Percentiles rank a stretch among this genome's conserved stretches.
phyloP scores from a whole-genome alignment of 768 basidiomycete genomes.

The Lanmaoa pseudosensibilis region DNA sequence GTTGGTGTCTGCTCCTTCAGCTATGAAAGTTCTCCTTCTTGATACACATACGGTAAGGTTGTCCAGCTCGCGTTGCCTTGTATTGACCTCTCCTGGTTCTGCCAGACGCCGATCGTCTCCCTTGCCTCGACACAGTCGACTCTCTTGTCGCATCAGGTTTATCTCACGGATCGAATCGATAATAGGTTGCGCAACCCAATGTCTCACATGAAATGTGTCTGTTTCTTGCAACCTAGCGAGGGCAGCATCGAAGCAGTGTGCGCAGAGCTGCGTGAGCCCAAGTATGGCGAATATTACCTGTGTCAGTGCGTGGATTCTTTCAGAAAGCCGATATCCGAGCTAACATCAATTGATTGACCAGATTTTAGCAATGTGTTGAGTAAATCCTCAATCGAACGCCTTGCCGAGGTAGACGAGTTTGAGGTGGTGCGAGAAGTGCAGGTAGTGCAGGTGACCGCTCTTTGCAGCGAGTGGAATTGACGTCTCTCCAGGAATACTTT shows the following conservation, averaged over 20 bases:
- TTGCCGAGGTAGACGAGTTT: constrained; percentile 93
- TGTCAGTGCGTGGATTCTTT: constrained; percentile 86
- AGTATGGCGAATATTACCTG: constrained; percentile 97
- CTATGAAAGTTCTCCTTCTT: constrained; percentile 95
- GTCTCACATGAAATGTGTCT: constrained; percentile 96
- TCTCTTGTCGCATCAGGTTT: constrained; percentile 92
- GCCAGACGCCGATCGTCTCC: constrained; percentile 93
- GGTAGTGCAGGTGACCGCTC: constrained; percentile 45
- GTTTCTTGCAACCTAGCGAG: constrained; percentile 82
- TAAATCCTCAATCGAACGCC: constrained; percentile 86
- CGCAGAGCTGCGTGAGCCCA: constrained; percentile 82
- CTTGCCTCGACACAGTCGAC: constrained; percentile 92
- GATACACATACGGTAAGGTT: constrained; percentile 86
- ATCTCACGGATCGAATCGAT: constrained; percentile 96
- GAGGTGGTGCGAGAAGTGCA: constrained; percentile 97
- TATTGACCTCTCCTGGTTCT: constrained; percentile 7
- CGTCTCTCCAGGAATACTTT: constrained; percentile 80
- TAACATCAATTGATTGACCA: constrained; percentile 34
- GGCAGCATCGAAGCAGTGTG: constrained; percentile 82
- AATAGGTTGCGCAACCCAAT: constrained; percentile 89
- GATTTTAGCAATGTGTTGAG: constrained; percentile 95
- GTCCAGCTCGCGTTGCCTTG: not conserved
- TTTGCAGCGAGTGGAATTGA: not conserved
- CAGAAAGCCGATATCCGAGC: constrained; percentile 16
- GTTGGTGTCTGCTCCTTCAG: constrained; percentile 77